phyloP scores from a whole-genome alignment of 257 asterid genomes.

The Solanum lycopersicoides region DNA sequence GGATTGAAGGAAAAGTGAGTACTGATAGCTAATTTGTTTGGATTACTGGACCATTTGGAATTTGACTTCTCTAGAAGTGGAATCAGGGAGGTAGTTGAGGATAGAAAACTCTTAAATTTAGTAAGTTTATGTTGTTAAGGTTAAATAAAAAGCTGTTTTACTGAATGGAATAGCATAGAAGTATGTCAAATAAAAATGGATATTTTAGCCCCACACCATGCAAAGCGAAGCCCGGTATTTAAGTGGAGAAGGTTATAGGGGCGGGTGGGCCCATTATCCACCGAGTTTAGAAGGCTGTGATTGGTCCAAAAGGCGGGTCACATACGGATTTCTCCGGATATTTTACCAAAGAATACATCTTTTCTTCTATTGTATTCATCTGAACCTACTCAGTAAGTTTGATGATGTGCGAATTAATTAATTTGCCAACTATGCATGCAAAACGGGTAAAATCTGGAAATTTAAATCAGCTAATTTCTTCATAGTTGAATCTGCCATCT shows the following conservation, averaged over 20 bases:
- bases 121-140: not conserved
- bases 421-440: not conserved
- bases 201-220: not conserved
- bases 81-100: not conserved
- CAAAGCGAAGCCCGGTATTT: not conserved
- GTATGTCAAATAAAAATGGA: not conserved
- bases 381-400: not conserved
- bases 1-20: not conserved
- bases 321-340: not conserved
- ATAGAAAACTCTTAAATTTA: not conserved
- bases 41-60: not conserved
- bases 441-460: not conserved
- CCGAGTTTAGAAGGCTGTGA: not conserved
- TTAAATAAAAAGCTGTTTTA: not conserved
- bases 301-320: not conserved
- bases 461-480: not conserved
- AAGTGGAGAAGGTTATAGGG: not conserved
- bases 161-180: not conserved
- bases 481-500: not conserved
- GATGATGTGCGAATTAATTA: not conserved
- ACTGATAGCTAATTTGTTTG: not conserved
- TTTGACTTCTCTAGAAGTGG: not conserved
- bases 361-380: not conserved
- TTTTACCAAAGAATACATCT: not conserved
- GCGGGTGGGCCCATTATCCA: not conserved